Percentiles rank a stretch among this genome's conserved stretches.
These are phyloP conservation scores for Brassica juncea DNA, from an alignment of 345 rosid species.

Conservation along the genomic window DNA sequence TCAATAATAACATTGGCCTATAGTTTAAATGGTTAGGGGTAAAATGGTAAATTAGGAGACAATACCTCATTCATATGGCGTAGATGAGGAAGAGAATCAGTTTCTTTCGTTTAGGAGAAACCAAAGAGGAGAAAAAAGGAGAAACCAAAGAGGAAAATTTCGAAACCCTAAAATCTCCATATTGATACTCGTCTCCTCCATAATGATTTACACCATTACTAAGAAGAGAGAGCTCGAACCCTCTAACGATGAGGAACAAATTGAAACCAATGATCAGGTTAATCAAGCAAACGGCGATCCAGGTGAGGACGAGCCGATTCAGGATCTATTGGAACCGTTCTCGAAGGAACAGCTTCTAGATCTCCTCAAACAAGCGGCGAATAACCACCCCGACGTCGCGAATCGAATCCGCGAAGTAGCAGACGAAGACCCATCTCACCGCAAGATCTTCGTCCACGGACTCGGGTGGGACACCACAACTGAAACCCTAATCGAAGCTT, in stretches of 20 bases:
- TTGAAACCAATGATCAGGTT: slow-evolving; percentile 25
- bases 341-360: slow-evolving; percentile 56
- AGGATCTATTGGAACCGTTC: slow-evolving; percentile 67
- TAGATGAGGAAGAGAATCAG: neutral
- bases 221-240: slow-evolving; percentile 66
- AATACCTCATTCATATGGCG: too few species aligned
- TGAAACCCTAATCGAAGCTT: slow-evolving; percentile 55
- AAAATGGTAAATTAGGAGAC: neutral
- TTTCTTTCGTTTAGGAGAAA: neutral
- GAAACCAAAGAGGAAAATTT: slow-evolving; percentile 1
- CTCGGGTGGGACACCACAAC: slow-evolving; percentile 82
- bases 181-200: neutral
- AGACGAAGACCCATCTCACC: slow-evolving; percentile 63
- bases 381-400: slow-evolving; percentile 47
- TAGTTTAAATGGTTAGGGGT: neutral
- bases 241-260: slow-evolving; percentile 15
- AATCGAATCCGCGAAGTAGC: slow-evolving; percentile 52
- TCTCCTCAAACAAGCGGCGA: slow-evolving; percentile 56
- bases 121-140: neutral
- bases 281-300: neutral
- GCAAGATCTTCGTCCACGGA: slow-evolving; percentile 82
- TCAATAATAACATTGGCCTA: neutral
- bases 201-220: slow-evolving; percentile 43
- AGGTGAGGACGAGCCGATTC: slow-evolving; percentile 58
- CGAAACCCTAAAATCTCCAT: slow-evolving; percentile 39